These are phyloP conservation scores for Nicotiana otophora DNA, from an alignment of 257 asterid species.

Conservation along the genomic window DNA sequence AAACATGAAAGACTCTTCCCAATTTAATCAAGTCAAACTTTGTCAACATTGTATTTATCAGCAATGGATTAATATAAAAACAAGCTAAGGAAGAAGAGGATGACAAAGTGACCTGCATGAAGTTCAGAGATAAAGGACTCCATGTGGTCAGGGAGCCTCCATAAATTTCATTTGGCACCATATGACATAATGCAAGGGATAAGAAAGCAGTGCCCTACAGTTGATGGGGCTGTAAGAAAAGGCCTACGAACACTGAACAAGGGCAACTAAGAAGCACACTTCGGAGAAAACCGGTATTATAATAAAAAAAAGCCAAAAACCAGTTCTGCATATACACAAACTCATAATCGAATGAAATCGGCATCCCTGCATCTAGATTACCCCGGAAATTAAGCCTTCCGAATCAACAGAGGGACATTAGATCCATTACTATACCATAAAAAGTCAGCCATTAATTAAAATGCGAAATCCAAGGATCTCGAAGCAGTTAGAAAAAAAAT, in stretches of 20 bases:
- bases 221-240: too few relatives aligned
- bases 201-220: too few relatives aligned
- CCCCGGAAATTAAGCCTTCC: not conserved
- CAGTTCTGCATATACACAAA: too few relatives aligned
- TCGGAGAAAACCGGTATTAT: too few relatives aligned
- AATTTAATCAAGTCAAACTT: not conserved
- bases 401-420: not conserved
- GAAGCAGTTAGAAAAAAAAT: not conserved
- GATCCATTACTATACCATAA: not conserved
- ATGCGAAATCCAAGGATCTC: not conserved
- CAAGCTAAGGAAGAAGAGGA: not conserved
- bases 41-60: not conserved
- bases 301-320: too few relatives aligned
- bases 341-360: not conserved
- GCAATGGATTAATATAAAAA: not conserved
- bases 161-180: too few relatives aligned
- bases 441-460: not conserved
- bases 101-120: too few relatives aligned
- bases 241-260: not conserved
- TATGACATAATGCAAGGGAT: too few relatives aligned
- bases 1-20: not conserved
- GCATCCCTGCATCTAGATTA: not conserved
- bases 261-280: not conserved
- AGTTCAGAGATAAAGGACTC: too few relatives aligned
- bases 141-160: too few relatives aligned